Base-by-base conservation (phyloP, 169 alveolate species). In the Neospora caninum region DNA sequence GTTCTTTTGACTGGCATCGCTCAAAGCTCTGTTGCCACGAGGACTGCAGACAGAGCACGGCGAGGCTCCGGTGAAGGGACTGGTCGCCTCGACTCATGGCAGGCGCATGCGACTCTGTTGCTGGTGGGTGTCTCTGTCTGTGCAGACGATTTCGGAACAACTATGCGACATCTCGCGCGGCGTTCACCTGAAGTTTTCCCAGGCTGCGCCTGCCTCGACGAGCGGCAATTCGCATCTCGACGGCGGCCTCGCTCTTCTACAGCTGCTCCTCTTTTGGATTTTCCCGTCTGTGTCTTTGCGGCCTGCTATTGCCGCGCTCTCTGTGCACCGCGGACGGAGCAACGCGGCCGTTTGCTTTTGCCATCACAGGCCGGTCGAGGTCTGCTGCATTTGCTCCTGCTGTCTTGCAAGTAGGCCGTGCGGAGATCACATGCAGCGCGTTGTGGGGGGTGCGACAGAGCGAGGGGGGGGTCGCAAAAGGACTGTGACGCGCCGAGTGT, bases 321-420 rank as follows among this genome's bases (percentile, higher is more conserved):
- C 93, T 67, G 95, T 96, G 80, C 95, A 97, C 91, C 96, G 95
- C 93, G 97, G 96, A 49, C 96, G 96, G 84, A 96, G 96, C 42
- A 97, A 97, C 91, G 95, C 97, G 36, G 98, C 97, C 53, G 98
- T 97, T 6, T 97, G 98, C 93, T 96, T 96, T 92, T 97, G 98
- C 93, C 98, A 97, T 87, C 96, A 97, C 84, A 96, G 95, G 34
- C 97, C 97, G 80, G 96, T 97, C n/a, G 98, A 97, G 38, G 96
- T 97, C 54, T 96, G 98, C 41, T 96, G 95, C 95, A 93, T 97
- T 42, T 97, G 98, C 93, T 97, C 98, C 58, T 97, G 98, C 93
- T 97, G 98, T 91, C 97, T 97, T 64, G 97, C 95, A 20, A 93
- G 95, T 93, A 73, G 29, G 95, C 49, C 25, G 18, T 34, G 45